Base-by-base conservation (phyloP, 495 filamentous ascomycete species). In the Xylaria acuta region DNA sequence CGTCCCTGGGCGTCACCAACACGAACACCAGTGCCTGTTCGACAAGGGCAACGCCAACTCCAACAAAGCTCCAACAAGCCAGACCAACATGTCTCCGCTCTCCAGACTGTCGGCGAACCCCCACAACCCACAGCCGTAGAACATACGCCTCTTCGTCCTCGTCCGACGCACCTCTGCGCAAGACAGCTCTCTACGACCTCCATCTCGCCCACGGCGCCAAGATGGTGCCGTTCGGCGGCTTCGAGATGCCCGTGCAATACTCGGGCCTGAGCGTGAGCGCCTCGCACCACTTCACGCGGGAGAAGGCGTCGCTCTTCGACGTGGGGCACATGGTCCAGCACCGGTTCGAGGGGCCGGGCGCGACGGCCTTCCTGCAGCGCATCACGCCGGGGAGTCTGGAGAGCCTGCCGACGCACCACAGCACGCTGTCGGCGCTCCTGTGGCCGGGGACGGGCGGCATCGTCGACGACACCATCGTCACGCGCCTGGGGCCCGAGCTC, bases 161-260 rank as follows among this genome's bases (percentile, higher is more conserved):
- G 22, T 78, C 79, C 27, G 54, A 72, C 12, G 75, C 75, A 22
- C 70, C 81, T 25, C 85, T 91, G 74, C 82, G 80, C 41, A 92
- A 89, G 78, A 99, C 96, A 2, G 89, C 92, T 38, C 88, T 99
- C 51, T 91, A 97, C 83, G 90, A 95, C 75, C 84, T 98, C 32
- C 95, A 99, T 80, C 73, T 94, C 65, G 82, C 84, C 41, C 82
- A 93, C 78, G 94, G 93, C 74, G 96, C 87, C 53, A 97, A 97
- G 82, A 97, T 99, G 91, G 95, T 98, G 67, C 93, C 93, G n/a
- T 99, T 97, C 79, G 95, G 92, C 68, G 95, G 94, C 73, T 98
- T 90, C 84, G 85, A 87, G 66, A 98, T 99, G 96, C 97, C 96
- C 22, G 88, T 99, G 34, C 91, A 94, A 74, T 99, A 98, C 82